Base-by-base conservation (phyloP, 768 basidiomycete species). In the Mycena maculata region DNA sequence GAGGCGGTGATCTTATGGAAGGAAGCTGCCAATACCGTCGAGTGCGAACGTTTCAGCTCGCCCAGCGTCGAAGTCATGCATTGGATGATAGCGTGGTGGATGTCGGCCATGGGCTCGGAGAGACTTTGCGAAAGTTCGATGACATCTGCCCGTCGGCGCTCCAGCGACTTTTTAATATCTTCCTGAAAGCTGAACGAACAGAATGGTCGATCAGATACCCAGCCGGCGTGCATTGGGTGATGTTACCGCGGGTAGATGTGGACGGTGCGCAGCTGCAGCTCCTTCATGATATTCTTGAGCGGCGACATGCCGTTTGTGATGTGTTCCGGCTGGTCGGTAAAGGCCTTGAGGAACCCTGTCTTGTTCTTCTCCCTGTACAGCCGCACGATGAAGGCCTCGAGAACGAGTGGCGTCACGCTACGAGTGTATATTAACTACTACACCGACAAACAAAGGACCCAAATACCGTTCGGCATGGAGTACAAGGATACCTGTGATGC, bases 311-410 rank as follows among this genome's bases (percentile, higher is more conserved):
- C 97, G 68, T 89, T 94, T 0, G 92, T 96, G 67, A 99, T 98
- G 68, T 92, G 89, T 76, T 99, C 98, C 5, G 97, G 96, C 73
- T 98, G 93, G 77, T 99, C 98, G 2, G 95, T 94, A 75, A 99
- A 98, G 0, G 95, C 98, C 78, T 99, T 99, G 70, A 98, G 82
- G 77, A 99, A 99, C 1, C 97, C 97, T 2, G 83, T 84, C 76
- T 86, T 88, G 81, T 98, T 99, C 80, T 91, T 89, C 78, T 98
- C 91, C 44, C 97, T 88, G 75, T 92, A 98, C 3, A 98, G 81
- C 3, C 96, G 89, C 53, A 96, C 91, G 39, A 98, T 94, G 80
- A 99, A 99, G 0, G 96, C 94, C 75, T 98, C 97, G 50, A 91
- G 82, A 27, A 90, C 92, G 1, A 95, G 85, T 2, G 93, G 87